Evolutionary conservation across 2,329 filamentous ascomycete species (phyloP), one percentile per base, ranked within the genome.

Genomic region (Mycocentrospora acerina): DNA sequence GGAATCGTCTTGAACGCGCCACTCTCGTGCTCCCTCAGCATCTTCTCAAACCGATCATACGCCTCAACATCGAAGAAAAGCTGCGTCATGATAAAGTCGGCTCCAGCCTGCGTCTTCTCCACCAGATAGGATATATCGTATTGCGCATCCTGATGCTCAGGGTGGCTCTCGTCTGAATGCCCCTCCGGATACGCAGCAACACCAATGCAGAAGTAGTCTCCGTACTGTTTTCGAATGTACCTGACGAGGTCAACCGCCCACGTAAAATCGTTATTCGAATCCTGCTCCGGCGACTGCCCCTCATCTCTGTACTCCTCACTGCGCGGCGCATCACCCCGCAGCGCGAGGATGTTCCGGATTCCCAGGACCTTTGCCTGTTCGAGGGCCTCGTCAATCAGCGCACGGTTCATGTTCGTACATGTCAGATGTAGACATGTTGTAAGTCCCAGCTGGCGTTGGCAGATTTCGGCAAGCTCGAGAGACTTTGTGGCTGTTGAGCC

Each of bases 41-140:
- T 80, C 49, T 73, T 78, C 71, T 97, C 91, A 60, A 94, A 97
- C 24, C 74, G 74, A 38, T 83, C 79, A 63, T 94, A 98, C 13
- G 88, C 88, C 3, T 86, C 77, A 16, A 90, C 79, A 62, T 97
- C 90, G 67, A 95, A 98, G 69, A 96, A 97, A 7, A 98, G 77
- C 68, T 98, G 93, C 1, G 93, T 97, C 88, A 98, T 95, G 69
- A 98, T 86, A 62, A 98, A 98, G 70, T 97, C 90, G 34, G 90
- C 93, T 1, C 93, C 93, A 3, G 93, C 93, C 55, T 85, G 77
- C 1, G 85, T 86, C 76, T 98, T 98, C 53, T 95, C 90, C 9
- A 95, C 81, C 37, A 98, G 75, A 59, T 86, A 95, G 1, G 90
- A 88, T 42, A 98, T 71, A 69, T 98, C 93, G 36, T 73, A 71